Conservation (phyloP, 2,329 filamentous ascomycete species). For the Fusarium sp. region DNA sequence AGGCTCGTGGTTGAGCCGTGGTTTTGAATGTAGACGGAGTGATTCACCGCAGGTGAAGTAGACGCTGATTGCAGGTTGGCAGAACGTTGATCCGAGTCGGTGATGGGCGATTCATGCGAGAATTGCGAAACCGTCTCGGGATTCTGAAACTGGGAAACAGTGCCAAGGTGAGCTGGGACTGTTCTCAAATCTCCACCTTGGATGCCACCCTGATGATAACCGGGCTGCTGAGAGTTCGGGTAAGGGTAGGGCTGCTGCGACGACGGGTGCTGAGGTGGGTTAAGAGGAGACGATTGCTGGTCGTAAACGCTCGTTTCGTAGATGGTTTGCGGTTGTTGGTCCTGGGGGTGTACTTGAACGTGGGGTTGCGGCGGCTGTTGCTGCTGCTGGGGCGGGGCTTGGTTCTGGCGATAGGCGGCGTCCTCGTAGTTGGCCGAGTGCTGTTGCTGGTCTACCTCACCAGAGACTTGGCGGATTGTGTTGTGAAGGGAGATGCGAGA, state of each 20-base stretch:
- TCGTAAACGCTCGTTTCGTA: constrained; percentile 55
- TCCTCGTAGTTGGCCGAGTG: constrained; percentile 58
- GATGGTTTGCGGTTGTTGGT: constrained; percentile 51
- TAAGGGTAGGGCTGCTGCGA: constrained; percentile 40
- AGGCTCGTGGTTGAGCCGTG: constrained; percentile 46
- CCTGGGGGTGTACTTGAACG: constrained; percentile 31
- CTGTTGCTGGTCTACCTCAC: constrained; percentile 56
- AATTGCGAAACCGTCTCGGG: constrained; percentile 72
- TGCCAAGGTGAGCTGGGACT: constrained; percentile 52
- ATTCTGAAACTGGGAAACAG: constrained; percentile 54
- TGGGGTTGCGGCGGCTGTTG: constrained; percentile 41
- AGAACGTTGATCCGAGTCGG: constrained; percentile 60
- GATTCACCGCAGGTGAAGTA: constrained; percentile 57
- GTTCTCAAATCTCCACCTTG: constrained; percentile 51
- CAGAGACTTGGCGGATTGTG: constrained; percentile 62
- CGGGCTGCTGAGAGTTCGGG: constrained; percentile 49
- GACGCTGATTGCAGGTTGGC: constrained; percentile 58
- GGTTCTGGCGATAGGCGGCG: constrained; percentile 52
- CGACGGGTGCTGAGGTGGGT: constrained; percentile 28
- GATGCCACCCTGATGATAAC: constrained; percentile 45
- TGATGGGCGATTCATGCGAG: constrained; percentile 70
- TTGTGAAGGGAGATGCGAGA: constrained; percentile 51
- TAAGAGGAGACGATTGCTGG: constrained; percentile 43
- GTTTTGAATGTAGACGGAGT: constrained; percentile 53
- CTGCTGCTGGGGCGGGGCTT: constrained; percentile 49